Percentiles rank a stretch among this genome's conserved stretches.
These are phyloP conservation scores for Wickerhamomyces alni DNA, from an alignment of 805 yeast species.

Conservation along the genomic window DNA sequence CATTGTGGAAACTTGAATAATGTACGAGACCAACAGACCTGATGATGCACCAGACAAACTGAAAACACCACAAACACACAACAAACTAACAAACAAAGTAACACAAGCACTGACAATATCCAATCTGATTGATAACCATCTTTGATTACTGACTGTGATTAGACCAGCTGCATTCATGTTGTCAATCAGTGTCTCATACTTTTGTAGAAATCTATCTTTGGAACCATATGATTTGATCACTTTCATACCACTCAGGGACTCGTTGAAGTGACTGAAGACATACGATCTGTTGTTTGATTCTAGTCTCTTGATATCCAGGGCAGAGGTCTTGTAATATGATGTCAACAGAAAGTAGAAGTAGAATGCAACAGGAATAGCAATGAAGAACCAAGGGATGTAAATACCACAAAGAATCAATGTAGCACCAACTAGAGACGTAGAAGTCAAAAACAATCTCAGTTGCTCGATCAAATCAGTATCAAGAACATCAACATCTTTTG, in stretches of 20 bases:
- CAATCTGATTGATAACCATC: conserved; percentile 64
- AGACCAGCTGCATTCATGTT: conserved; percentile 63
- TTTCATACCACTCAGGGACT: conserved; percentile 59
- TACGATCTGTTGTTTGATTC: conserved; percentile 68
- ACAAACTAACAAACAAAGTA: conserved; percentile 49
- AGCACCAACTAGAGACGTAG: conserved; percentile 49
- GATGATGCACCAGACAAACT: conserved; percentile 53
- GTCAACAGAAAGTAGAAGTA: conserved; percentile 39
- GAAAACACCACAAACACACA: conserved; percentile 59
- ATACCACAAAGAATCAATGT: conserved; percentile 59
- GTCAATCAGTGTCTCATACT: conserved; percentile 44
- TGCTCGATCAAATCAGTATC: conserved; percentile 77
- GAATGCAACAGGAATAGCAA: conserved; percentile 51
- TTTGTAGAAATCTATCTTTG: conserved; percentile 38
- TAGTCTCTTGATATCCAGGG: conserved; percentile 70
- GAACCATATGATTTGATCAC: conserved; percentile 59
- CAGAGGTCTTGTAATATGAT: conserved; percentile 59
- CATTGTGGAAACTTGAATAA: conserved; percentile 48
- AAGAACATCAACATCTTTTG: conserved; percentile 77
- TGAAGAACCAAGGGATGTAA: conserved; percentile 72
- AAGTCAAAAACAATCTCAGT: conserved; percentile 50
- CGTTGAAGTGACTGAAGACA: conserved; percentile 70
- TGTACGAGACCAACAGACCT: conserved; percentile 65
- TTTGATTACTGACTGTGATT: conserved; percentile 56
- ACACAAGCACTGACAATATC: conserved; percentile 48